Percentiles rank a stretch among this genome's conserved stretches.
Evolutionary conservation across 352 stramenopile species (phyloP).

Genomic region (Hyaloperonospora arabidopsidis): DNA sequence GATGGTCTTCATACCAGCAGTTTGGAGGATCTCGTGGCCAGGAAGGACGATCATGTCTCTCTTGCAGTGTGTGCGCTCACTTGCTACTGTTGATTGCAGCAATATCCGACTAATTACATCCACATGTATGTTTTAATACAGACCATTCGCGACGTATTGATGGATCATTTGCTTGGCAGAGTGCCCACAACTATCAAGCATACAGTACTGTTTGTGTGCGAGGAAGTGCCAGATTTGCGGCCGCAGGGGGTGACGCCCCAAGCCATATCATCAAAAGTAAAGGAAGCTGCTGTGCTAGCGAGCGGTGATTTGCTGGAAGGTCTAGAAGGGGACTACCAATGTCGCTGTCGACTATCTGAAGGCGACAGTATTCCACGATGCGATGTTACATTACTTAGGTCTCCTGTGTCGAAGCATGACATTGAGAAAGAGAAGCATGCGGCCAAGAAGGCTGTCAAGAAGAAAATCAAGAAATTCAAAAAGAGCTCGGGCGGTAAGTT

Average conservation of each 20-base stretch:
- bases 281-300: constrained; percentile 4
- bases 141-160: constrained; percentile 59
- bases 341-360: constrained; percentile 50
- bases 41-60: constrained; percentile 32
- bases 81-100: constrained; percentile 2
- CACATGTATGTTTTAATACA: constrained; percentile 8
- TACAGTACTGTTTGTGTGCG: constrained; percentile 61
- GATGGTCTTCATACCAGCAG: constrained; percentile 24
- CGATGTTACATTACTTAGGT: constrained; percentile 57
- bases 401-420: constrained; percentile 67
- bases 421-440: constrained; percentile 71
- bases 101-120: neutral
- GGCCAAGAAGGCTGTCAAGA: constrained; percentile 76
- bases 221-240: constrained; percentile 54
- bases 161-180: constrained; percentile 53
- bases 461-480: constrained; percentile 86
- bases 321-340: constrained; percentile 31
- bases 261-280: neutral
- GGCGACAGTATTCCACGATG: constrained; percentile 71
- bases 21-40: constrained; percentile 34
- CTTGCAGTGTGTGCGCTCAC: constrained; percentile 34
- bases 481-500: constrained; percentile 43
- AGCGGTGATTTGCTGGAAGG: constrained; percentile 33
- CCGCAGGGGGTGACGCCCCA: constrained; percentile 1
- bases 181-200: constrained; percentile 54